Evolutionary conservation across 768 basidiomycete genomes (phyloP), one percentile per base, ranked within the genome.

Genomic region (Calvatia gigantea): DNA sequence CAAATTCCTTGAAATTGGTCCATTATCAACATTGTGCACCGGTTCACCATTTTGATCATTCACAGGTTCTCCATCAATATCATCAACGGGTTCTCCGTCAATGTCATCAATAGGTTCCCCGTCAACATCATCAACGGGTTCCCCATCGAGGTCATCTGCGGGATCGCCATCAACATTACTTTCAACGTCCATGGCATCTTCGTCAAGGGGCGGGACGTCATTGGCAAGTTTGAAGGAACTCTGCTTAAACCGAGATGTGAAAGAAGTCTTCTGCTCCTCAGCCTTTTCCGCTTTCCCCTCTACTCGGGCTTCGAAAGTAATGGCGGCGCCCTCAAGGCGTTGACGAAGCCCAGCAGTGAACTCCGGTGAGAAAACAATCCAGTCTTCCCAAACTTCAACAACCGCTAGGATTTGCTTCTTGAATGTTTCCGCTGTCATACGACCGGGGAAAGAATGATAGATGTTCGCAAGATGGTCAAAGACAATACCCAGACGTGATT

Each of bases 371-470:
- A 98, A 98, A 29, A 98, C 91, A 56, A 98, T 95, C 94, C 95
- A 96, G 67, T 97, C 89, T 66, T 98, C 97, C 94, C 97, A 98
- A 28, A 98, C 87, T 64, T 98, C 95, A 4, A 98, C 80, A 15
- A 98, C 85, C 6, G 85, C 75, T 4, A 84, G 85, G 57, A 98
- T 92, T 69, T 98, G 93, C 61, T 87, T 88, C 74, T 90, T 95
- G 79, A 98, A 99, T 1, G 89, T 87, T 61, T 98, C 95, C 11
- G 96, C 96, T 2, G 94, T 96, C 68, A 99, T 94, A 47, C 93
- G 80, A 2, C 96, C 96, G 2, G 94, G 93, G 68, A 98, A 98
- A 6, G 94, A 94, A 59, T 94, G 89, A 66, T 97, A 94, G 51
- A 99, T 92, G 43, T 87, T 89, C 21, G 89, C 89, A 28, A 99